Percentiles rank a stretch among this genome's conserved stretches.
Evolutionary conservation across 2,329 filamentous ascomycete genomes (phyloP).

Genomic region (Colletotrichum ledebouriae): DNA sequence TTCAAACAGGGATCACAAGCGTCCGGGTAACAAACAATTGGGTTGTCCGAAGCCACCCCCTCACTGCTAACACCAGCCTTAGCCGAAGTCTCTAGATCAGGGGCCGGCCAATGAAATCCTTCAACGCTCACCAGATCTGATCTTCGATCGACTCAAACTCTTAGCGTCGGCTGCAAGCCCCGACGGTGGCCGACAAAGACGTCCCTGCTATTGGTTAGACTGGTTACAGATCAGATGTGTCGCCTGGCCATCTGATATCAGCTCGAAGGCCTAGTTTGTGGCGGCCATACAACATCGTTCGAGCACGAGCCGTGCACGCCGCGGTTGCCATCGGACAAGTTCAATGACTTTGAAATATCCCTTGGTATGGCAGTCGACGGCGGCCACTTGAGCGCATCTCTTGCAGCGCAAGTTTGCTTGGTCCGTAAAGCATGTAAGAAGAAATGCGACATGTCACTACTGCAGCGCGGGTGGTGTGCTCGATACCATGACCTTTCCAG

Average conservation of each 20-base stretch:
- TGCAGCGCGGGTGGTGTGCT: neutral
- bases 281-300: neutral
- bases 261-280: neutral
- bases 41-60: slow-evolving; percentile 6
- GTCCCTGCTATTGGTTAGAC: neutral
- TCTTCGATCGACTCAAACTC: too few relatives aligned
- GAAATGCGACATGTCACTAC: slow-evolving; percentile 3
- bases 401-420: slow-evolving; percentile 6
- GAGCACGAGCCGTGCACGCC: too few relatives aligned
- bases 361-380: neutral
- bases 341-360: neutral
- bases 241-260: neutral
- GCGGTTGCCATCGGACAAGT: neutral
- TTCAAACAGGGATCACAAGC: neutral
- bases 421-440: neutral
- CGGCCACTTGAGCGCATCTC: neutral
- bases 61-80: neutral
- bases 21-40: neutral
- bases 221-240: slow-evolving; percentile 18
- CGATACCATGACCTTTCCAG: neutral
- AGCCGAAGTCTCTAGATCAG: neutral
- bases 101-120: neutral
- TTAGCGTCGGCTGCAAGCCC: slow-evolving; percentile 24
- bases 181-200: slow-evolving; percentile 6
- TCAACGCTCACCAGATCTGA: neutral